Percentiles rank a stretch among this genome's conserved stretches.
phyloP scores from a whole-genome alignment of 495 filamentous ascomycete genomes.

The Pseudevernia furfuracea region DNA sequence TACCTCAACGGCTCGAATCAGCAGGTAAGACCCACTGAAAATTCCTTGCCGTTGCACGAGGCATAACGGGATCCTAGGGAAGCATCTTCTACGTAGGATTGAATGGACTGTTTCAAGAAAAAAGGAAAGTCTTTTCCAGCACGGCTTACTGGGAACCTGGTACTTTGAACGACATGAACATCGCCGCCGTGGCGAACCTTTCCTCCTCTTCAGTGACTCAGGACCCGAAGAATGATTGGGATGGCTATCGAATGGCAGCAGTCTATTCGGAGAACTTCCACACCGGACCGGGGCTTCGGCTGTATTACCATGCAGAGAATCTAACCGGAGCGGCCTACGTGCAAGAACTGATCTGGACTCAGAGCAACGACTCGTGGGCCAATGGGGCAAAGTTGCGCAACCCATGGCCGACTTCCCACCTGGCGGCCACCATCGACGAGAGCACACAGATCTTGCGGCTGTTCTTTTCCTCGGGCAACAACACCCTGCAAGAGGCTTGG shows the following conservation, averaged over 20 bases:
- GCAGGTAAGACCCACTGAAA: constrained; percentile 12
- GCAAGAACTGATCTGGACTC: constrained; percentile 26
- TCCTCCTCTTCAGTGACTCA: constrained; percentile 8
- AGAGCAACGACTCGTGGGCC: constrained; percentile 21
- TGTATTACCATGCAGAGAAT: constrained; percentile 23
- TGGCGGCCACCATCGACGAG: constrained; percentile 22
- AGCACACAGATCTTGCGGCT: constrained; percentile 18
- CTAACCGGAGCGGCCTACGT: constrained; percentile 21
- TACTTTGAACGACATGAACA: constrained; percentile 15
- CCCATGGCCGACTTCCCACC: constrained; percentile 18
- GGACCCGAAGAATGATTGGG: constrained; percentile 23
- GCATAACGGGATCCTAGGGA: constrained; percentile 9
- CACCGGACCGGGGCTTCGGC: constrained; percentile 21
- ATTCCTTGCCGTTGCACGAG: not conserved
- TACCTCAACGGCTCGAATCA: constrained; percentile 21
- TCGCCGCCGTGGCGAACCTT: constrained; percentile 16
- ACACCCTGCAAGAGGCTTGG: constrained; percentile 21
- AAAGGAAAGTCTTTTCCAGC: constrained; percentile 19
- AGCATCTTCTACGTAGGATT: constrained; percentile 26
- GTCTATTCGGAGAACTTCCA: constrained; percentile 23
- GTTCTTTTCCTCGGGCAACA: constrained; percentile 20
- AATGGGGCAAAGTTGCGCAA: constrained; percentile 15
- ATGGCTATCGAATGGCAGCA: constrained; percentile 24
- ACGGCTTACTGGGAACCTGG: constrained; percentile 23
- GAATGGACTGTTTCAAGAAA: constrained; percentile 25